Base-by-base conservation (phyloP, 331 rosid species). In the Quercus tomentella region DNA sequence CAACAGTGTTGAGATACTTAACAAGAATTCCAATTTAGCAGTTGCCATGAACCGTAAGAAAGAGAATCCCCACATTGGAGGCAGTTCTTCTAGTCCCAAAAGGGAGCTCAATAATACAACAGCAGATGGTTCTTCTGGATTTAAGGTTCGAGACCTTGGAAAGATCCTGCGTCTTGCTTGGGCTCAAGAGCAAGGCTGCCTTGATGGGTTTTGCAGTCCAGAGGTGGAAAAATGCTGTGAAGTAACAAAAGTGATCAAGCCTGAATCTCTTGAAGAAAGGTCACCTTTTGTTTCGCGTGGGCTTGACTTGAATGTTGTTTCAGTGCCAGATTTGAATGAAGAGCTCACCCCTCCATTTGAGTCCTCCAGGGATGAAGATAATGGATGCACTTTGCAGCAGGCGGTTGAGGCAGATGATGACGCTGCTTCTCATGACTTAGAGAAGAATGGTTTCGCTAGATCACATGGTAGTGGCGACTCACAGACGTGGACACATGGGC, bases 391-490 rank as follows among this genome's bases (percentile, higher is more conserved):
- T 60, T 79, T 94, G 93, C 97, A 86, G 87, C 98, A 86, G 86
- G 89, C 91, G 56, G 90, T 92, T 75, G 98, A 89, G 85, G 97
- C 93, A 75, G 97, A 93, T 70, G 99, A 95, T 25, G 98, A 89
- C 72, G 98, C 96, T 45, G 98, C 96, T 70, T 95, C 99, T 72
- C 96, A 83, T 74, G 99, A 90, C 69, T 30, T 90, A 7, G 89
- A 82, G 72, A 95, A 92, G 87, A 86, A 88, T 74, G 89, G 88
- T 80, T 72, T 85, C 67, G 97, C 91, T 35, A 89, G 93, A 83
- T 88, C 97, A 35, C 94, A 92, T 30, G 98, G 97, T 31, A 96
- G 99, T 63, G 98, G 97, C 3, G 99, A 92, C 84, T 96, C 98
- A 1, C 94, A 93, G 86, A 90, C 97, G 23, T 89, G 99, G 97